Percentiles rank a stretch among this genome's conserved stretches.
Evolutionary conservation across 768 basidiomycete species (phyloP).

Genomic region (Tulasnella sp.): DNA sequence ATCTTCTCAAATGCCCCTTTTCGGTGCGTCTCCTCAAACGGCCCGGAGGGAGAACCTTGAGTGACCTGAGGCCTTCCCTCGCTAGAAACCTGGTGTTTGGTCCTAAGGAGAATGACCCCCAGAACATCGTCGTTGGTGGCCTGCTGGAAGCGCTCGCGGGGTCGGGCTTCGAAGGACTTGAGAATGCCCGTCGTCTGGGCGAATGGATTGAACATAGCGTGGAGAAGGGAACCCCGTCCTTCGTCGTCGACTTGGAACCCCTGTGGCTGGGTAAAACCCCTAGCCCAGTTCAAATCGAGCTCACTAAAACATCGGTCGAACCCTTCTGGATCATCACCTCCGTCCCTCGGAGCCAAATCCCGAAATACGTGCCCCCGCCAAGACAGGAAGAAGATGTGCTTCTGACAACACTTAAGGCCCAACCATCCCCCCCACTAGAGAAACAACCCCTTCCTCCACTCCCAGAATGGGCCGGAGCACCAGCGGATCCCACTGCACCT

Average conservation of each 20-base stretch:
- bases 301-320: constrained; percentile 29
- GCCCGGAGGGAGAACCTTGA: neutral
- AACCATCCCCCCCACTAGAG: neutral
- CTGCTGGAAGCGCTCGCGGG: constrained; percentile 27
- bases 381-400: neutral
- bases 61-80: neutral
- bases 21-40: neutral
- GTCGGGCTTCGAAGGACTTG: constrained; percentile 12
- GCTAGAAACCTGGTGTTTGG: constrained; percentile 27
- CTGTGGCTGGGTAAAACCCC: constrained; percentile 25
- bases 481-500: neutral
- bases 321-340: constrained; percentile 30
- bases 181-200: constrained; percentile 10
- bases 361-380: constrained; percentile 18
- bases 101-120: constrained; percentile 13
- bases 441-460: neutral
- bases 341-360: constrained; percentile 27
- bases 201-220: constrained; percentile 22
- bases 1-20: constrained; percentile 27
- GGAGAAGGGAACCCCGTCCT: constrained; percentile 8
- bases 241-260: constrained; percentile 28
- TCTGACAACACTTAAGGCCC: neutral
- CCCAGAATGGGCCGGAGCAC: neutral
- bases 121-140: constrained; percentile 13
- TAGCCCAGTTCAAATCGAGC: constrained; percentile 23